Evolutionary conservation across 257 asterid species (phyloP).

Genomic region (Primulina huaijiensis): DNA sequence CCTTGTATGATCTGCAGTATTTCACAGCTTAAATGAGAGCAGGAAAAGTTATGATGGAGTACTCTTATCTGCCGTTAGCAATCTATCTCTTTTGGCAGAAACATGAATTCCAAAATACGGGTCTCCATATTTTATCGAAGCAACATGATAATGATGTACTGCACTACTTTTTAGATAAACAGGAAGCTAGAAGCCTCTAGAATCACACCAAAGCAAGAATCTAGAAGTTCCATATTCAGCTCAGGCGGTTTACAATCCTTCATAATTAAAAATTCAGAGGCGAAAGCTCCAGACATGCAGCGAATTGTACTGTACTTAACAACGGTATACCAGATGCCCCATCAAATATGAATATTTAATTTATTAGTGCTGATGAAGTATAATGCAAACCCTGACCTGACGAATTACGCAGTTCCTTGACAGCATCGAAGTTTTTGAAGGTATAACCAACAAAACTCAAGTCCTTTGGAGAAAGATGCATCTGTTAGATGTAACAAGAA

Average conservation of each 20-base stretch:
- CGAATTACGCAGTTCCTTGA: conserved; percentile 69
- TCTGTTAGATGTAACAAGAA: conserved; percentile 37
- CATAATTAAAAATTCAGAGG: neutral
- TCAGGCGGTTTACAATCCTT: neutral
- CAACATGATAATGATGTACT: neutral
- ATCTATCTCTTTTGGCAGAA: too few species aligned
- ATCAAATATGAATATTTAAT: too few species aligned
- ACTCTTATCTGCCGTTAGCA: neutral
- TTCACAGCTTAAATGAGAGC: conserved; percentile 4
- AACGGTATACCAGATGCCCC: neutral
- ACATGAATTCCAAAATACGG: too few species aligned
- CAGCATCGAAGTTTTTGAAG: conserved; percentile 87
- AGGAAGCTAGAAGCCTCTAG: neutral
- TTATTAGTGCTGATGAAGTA: neutral
- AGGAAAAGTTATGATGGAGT: neutral
- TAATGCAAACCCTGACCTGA: conserved; percentile 46
- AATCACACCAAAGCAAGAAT: neutral
- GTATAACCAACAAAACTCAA: conserved; percentile 91
- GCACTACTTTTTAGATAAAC: neutral
- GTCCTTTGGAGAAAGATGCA: conserved; percentile 69
- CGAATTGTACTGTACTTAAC: too few species aligned
- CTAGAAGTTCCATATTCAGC: neutral
- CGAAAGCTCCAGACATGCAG: neutral
- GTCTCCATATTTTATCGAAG: neutral
- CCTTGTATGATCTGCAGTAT: conserved; percentile 49